Evolutionary conservation across 805 yeast species (phyloP).

Genomic region (Teunomyces panamensis): DNA sequence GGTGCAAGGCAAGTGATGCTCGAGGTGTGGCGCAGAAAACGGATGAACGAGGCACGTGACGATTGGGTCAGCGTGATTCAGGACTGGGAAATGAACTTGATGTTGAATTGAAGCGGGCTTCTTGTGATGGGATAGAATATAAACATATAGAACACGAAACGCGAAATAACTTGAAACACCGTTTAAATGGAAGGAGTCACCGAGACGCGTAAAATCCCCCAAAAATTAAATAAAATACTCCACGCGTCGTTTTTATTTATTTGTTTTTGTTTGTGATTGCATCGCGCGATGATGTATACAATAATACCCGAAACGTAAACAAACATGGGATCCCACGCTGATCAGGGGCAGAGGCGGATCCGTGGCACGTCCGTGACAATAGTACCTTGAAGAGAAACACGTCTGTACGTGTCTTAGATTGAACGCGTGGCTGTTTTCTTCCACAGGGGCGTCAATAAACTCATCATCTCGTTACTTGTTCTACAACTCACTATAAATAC

Average conservation of each 20-base stretch:
- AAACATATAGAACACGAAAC: neutral
- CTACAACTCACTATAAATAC: too few species aligned
- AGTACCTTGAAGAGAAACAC: neutral
- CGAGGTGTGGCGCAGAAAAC: conserved; percentile 80
- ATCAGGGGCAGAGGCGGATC: neutral
- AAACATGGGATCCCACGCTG: neutral
- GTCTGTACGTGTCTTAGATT: neutral
- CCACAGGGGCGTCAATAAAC: neutral
- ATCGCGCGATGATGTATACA: neutral
- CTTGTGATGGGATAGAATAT: neutral
- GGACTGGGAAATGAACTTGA: conserved; percentile 84
- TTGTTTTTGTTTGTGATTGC: conserved; percentile 5
- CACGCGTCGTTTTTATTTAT: neutral
- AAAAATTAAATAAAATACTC: neutral
- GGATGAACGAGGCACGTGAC: conserved; percentile 53
- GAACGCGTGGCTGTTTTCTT: neutral
- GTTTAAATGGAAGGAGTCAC: neutral
- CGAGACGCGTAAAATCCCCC: neutral
- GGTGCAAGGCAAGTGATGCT: conserved; percentile 81
- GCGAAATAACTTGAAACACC: neutral
- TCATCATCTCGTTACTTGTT: too few species aligned
- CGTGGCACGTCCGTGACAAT: too few species aligned
- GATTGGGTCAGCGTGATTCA: conserved; percentile 77
- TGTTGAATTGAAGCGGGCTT: conserved; percentile 46
- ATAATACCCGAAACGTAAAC: conserved; percentile 1